These are phyloP conservation scores for Elymus sibiricus DNA, from an alignment of 176 grass and related monocot genomes.

Conservation along the genomic window DNA sequence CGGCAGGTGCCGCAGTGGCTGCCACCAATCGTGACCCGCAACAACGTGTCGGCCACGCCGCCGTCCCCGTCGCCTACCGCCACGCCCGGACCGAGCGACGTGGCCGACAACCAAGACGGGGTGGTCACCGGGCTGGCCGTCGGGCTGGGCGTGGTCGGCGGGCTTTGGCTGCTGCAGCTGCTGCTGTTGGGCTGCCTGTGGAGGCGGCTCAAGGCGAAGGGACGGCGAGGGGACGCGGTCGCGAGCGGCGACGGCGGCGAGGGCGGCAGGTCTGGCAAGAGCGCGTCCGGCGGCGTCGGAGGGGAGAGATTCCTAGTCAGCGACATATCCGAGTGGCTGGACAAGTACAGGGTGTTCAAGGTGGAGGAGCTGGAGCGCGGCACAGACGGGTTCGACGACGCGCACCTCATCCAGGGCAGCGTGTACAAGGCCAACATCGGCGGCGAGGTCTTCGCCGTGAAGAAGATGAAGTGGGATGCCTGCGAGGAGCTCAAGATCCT, in stretches of 20 bases:
- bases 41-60: conserved; percentile 21
- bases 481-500: conserved; percentile 97
- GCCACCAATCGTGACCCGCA: conserved; percentile 58
- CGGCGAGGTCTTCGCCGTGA: conserved; percentile 78
- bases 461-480: conserved; percentile 99
- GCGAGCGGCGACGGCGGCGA: conserved; percentile 16
- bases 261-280: conserved; percentile 30
- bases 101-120: conserved; percentile 35
- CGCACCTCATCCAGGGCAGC: conserved; percentile 65
- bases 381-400: conserved; percentile 59
- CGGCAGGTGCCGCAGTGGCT: conserved; percentile 29
- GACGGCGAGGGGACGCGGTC: conserved; percentile 6
- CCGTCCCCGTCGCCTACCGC: conserved; percentile 40
- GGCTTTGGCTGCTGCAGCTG: conserved; percentile 50
- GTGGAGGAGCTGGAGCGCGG: conserved; percentile 63
- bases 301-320: conserved; percentile 48
- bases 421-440: conserved; percentile 82
- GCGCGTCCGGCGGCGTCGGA: conserved; percentile 5
- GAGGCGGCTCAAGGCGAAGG: conserved; percentile 37
- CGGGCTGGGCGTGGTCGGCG: conserved; percentile 54
- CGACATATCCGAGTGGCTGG: conserved; percentile 90
- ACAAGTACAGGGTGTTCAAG: conserved; percentile 91
- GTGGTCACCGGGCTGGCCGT: conserved; percentile 61
- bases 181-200: conserved; percentile 48
- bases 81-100: conserved; percentile 1